Base-by-base conservation (phyloP, 768 basidiomycete genomes). In the Brasilioporus rufonigricans region DNA sequence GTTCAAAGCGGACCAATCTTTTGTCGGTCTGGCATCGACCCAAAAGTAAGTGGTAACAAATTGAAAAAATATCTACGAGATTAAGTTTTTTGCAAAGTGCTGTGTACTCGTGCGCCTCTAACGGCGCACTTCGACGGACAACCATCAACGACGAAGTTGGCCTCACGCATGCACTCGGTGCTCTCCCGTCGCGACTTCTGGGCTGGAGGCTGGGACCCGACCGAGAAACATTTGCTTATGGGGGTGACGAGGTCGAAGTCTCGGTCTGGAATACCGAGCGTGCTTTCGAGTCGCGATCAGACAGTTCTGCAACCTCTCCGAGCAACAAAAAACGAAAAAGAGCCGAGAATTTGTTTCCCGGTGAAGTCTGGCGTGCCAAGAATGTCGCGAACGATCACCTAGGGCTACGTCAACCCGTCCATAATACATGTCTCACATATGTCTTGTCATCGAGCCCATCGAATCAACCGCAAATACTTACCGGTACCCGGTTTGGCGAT, bases 191-290 rank as follows among this genome's bases (percentile, higher is more conserved):
- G 55, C 83, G 87, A 21, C 75, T 93, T n/a, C 73, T 71, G 44
- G 82, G 81, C 50, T 91, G 89, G 87, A 77, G 77, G 31, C 63
- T 90, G 23, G 81, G 84, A 1, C 64, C 73, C 18, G 73, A 80
- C 54, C 72, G 71, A 3, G 66, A 76, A 33, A 79, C 78, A 0
- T 93, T 94, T 72, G 80, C 85, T 2, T 93, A 92, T 57, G 92
- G 87, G 13, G 92, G 92, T 3, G 85, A 93, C 58, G 92, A 94
- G 70, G 89, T 94, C 18, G 89, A 92, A 53, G 68, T 89, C 2
- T 93, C 91, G 2, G 64, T 93, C 4, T 94, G 92, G 92, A 75
- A 88, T 63, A 78, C 80, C 8, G 86, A 91, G 62, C 61, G 76
- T 70, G 65, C 89, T 71, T 76, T 81, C 67, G 56, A 65, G 44